phyloP scores from a whole-genome alignment of 1,284 basidiomycete species.

The Agroathelia rolfsii region DNA sequence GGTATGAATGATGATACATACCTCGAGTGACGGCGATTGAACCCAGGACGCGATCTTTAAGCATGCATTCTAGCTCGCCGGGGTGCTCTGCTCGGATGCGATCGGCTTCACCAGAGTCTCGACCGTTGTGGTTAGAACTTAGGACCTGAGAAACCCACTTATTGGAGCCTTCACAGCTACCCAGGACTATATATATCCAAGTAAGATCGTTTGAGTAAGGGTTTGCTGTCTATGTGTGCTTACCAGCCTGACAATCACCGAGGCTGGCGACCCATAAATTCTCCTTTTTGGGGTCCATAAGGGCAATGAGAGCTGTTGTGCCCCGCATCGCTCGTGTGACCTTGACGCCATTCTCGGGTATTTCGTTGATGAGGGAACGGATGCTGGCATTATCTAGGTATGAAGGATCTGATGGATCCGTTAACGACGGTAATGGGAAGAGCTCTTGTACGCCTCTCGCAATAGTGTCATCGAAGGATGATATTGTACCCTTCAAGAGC shows the following conservation, averaged over 20 bases:
- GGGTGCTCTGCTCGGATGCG: constrained; percentile 44
- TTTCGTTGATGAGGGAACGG: constrained; percentile 24
- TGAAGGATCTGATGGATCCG: constrained; percentile 23
- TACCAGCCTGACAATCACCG: constrained; percentile 57
- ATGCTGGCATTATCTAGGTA: constrained; percentile 33
- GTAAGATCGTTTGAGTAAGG: constrained; percentile 11
- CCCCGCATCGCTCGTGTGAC: constrained; percentile 38
- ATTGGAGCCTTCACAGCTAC: constrained; percentile 25
- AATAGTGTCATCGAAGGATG: constrained; percentile 11
- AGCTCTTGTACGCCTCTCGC: no score
- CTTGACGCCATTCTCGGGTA: constrained; percentile 19
- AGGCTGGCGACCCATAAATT: constrained; percentile 60
- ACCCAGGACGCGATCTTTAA: constrained; percentile 48
- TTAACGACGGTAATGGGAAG: constrained; percentile 29
- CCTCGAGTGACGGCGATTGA: constrained; percentile 59
- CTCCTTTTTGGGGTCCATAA: constrained; percentile 39
- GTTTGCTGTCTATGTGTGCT: constrained; percentile 8
- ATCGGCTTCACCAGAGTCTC: constrained; percentile 34
- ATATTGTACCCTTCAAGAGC: constrained; percentile 6
- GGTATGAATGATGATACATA: constrained; percentile 18
- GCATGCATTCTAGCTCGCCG: constrained; percentile 38
- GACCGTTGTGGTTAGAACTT: constrained; percentile 48
- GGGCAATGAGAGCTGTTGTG: constrained; percentile 46
- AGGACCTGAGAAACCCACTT: constrained; percentile 33
- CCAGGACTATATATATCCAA: constrained; percentile 30